Conservation (phyloP, 2,329 filamentous ascomycete species). For the Aspergillus sojae region DNA sequence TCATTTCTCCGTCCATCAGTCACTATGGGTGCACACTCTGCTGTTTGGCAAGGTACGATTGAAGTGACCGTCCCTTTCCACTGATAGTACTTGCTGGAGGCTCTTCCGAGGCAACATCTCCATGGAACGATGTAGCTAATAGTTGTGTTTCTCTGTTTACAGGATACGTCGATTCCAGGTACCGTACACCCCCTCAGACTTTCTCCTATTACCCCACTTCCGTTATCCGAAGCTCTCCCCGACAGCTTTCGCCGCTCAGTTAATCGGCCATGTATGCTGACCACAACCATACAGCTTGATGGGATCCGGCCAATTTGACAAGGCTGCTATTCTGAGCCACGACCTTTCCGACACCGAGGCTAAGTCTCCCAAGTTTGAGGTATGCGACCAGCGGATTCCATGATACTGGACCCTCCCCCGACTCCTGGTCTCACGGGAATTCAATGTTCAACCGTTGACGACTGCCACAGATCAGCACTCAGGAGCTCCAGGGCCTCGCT, state of each 20-base stretch:
- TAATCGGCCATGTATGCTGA: constrained; percentile 14
- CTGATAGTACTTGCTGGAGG: neutral
- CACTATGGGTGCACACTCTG: constrained; percentile 41
- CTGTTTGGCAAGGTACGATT: constrained; percentile 39
- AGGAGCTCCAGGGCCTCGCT: constrained; percentile 60
- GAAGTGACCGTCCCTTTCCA: neutral
- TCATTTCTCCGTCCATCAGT: constrained; percentile 19
- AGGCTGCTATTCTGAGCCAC: constrained; percentile 79
- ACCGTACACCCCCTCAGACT: constrained; percentile 30
- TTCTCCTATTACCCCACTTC: constrained; percentile 16
- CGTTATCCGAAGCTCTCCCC: constrained; percentile 14
- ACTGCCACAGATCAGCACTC: constrained; percentile 50
- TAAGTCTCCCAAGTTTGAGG: constrained; percentile 61
- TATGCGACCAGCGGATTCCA: constrained; percentile 49
- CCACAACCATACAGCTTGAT: constrained; percentile 65
- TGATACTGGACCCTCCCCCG: neutral
- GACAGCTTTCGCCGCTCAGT: constrained; percentile 1
- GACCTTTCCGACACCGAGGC: constrained; percentile 84
- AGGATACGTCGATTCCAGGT: constrained; percentile 68
- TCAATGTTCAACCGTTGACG: constrained; percentile 12
- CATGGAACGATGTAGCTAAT: neutral
- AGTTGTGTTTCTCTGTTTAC: constrained; percentile 15
- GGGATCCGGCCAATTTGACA: constrained; percentile 75
- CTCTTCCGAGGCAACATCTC: neutral
- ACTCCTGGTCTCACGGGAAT: too few relatives aligned